These are phyloP conservation scores for Pseudogymnoascus sp. DNA, from an alignment of 2,329 filamentous ascomycete genomes.

Conservation along the genomic window DNA sequence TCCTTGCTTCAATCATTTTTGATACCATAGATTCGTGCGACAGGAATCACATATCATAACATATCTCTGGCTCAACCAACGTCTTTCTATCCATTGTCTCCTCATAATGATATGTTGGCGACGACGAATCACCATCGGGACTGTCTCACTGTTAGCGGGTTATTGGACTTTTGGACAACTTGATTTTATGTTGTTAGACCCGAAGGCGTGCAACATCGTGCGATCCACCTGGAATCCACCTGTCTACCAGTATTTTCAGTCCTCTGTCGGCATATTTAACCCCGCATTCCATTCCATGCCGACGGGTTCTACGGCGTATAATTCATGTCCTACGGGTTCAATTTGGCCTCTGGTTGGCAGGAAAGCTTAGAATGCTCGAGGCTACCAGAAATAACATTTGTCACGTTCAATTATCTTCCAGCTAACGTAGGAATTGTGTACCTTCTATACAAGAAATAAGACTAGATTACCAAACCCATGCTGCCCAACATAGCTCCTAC, in stretches of 20 bases:
- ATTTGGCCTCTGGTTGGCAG: background rate
- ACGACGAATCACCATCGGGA: background rate
- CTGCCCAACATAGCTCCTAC: constrained; percentile 6
- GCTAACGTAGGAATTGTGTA: background rate
- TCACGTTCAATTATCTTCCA: background rate
- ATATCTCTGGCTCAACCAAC: background rate
- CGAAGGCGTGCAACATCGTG: background rate
- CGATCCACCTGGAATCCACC: background rate
- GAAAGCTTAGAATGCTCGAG: background rate
- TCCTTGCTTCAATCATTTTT: background rate
- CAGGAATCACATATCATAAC: background rate
- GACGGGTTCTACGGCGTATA: background rate
- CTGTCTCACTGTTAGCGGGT: background rate
- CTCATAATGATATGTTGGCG: background rate
- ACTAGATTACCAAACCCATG: background rate
- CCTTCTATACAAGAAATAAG: constrained; percentile 2
- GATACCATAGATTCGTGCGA: background rate
- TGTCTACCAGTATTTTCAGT: background rate
- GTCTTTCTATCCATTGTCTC: background rate
- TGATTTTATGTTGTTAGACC: background rate
- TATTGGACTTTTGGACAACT: background rate
- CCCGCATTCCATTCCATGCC: background rate
- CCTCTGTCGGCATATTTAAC: background rate
- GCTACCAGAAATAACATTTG: background rate
- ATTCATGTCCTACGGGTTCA: background rate